A percentile compares a stretch with the other conserved stretches of the same genome.
phyloP scores from a whole-genome alignment of 257 asterid species.

The Cinchona pubescens region DNA sequence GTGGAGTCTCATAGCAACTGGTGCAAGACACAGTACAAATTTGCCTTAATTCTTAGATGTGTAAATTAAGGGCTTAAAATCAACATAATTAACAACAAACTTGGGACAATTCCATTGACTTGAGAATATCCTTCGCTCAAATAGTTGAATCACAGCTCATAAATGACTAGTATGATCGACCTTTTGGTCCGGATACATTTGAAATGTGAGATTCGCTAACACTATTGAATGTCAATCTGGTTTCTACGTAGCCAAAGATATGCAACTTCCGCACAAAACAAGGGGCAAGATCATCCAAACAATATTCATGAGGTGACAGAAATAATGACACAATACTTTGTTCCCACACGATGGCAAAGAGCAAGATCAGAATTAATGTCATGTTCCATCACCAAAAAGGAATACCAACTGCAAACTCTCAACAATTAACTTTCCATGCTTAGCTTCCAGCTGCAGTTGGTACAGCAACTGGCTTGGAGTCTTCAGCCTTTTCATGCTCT shows the following conservation, averaged over 20 bases:
- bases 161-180: neutral
- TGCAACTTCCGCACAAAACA: conserved; percentile 10
- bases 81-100: neutral
- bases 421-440: conserved; percentile 2
- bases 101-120: neutral
- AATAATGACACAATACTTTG: conserved; percentile 4
- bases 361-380: neutral
- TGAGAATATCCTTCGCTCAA: neutral
- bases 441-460: conserved; percentile 70
- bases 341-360: neutral
- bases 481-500: conserved; percentile 90
- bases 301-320: conserved; percentile 8
- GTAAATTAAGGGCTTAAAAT: neutral
- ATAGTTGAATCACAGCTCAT: neutral
- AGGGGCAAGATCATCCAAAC: neutral
- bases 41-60: no score
- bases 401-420: conserved; percentile 12
- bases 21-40: neutral
- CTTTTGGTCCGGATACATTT: neutral
- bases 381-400: conserved; percentile 14
- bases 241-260: neutral
- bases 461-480: conserved; percentile 67
- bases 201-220: neutral
- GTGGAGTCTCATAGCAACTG: no score
- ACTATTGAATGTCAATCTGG: neutral